These are phyloP conservation scores for Elaeis oleifera DNA, from an alignment of 202 grass and related monocot genomes.

Conservation along the genomic window DNA sequence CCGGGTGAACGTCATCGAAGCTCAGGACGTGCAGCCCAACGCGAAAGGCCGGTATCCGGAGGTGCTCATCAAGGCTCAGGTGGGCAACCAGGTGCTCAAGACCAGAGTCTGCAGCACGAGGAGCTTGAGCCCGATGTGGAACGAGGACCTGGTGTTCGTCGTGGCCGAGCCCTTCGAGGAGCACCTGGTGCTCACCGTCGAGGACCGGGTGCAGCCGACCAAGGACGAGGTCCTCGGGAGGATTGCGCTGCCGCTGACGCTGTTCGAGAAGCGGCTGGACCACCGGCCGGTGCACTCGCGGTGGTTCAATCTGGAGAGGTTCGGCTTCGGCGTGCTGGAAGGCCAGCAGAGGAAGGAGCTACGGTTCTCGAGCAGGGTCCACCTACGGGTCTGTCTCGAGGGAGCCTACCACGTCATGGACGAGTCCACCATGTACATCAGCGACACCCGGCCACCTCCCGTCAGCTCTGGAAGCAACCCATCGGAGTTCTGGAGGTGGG, in stretches of 20 bases:
- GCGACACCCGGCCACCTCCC: constrained; percentile 49
- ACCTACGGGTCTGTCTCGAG: constrained; percentile 60
- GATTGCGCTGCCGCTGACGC: constrained; percentile 35
- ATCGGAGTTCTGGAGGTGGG: constrained; percentile 68
- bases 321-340: constrained; percentile 19
- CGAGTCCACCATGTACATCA: constrained; percentile 60
- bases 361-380: constrained; percentile 37
- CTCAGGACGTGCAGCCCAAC: constrained; percentile 37
- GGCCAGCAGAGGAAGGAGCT: constrained; percentile 22
- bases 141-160: constrained; percentile 71
- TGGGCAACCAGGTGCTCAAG: constrained; percentile 45
- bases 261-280: constrained; percentile 60
- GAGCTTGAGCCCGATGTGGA: constrained; percentile 36
- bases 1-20: constrained; percentile 51
- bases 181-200: constrained; percentile 54
- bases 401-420: constrained; percentile 78
- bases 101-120: constrained; percentile 37
- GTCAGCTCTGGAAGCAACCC: constrained; percentile 54
- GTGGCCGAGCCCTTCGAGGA: constrained; percentile 71
- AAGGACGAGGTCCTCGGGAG: constrained; percentile 58
- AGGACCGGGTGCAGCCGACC: constrained; percentile 27
- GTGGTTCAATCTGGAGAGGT: constrained; percentile 68
- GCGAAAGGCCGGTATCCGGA: constrained; percentile 24
- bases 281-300: constrained; percentile 29
- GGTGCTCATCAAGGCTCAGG: constrained; percentile 56